Conservation (phyloP, 2,329 filamentous ascomycete genomes). For the Colletotrichum sp. region DNA sequence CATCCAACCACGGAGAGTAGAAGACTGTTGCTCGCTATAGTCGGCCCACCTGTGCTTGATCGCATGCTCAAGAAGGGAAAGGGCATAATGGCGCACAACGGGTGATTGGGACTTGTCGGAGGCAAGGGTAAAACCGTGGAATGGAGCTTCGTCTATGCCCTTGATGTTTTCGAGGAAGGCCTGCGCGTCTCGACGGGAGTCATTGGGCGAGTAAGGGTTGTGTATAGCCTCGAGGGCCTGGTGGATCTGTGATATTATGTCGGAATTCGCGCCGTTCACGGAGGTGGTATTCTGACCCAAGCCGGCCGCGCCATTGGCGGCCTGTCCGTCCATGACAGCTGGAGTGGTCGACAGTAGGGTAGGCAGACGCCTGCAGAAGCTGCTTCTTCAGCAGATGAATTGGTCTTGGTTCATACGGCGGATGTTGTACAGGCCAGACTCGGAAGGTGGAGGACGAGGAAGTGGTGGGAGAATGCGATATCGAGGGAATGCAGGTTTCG, state of each 20-base stretch:
- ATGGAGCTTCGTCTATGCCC: slow-evolving; percentile 76
- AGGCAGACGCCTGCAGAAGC: slow-evolving; percentile 1
- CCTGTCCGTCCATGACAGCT: slow-evolving; percentile 34
- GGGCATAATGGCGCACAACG: slow-evolving; percentile 89
- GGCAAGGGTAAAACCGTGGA: slow-evolving; percentile 84
- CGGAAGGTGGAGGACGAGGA: neutral
- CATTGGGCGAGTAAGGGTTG: slow-evolving; percentile 79
- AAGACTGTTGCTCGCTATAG: slow-evolving; percentile 71
- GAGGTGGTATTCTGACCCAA: slow-evolving; percentile 25
- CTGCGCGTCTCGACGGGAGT: slow-evolving; percentile 81
- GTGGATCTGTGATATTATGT: slow-evolving; percentile 71
- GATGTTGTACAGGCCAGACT: neutral
- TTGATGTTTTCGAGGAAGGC: slow-evolving; percentile 88
- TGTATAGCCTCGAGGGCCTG: slow-evolving; percentile 89
- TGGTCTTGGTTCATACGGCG: slow-evolving; percentile 7
- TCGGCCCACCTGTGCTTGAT: slow-evolving; percentile 85
- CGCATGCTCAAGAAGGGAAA: slow-evolving; percentile 89
- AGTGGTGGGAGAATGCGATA: neutral
- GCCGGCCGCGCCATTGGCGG: slow-evolving; percentile 36
- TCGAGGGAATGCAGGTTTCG: neutral
- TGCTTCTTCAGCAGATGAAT: slow-evolving; percentile 11
- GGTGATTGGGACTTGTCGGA: slow-evolving; percentile 76
- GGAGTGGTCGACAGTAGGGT: slow-evolving; percentile 8
- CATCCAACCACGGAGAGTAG: slow-evolving; percentile 76
- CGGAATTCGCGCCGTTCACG: slow-evolving; percentile 42